These are phyloP conservation scores for Hyphopichia pseudoburtonii DNA, from an alignment of 1,139 yeast species.

Conservation along the genomic window DNA sequence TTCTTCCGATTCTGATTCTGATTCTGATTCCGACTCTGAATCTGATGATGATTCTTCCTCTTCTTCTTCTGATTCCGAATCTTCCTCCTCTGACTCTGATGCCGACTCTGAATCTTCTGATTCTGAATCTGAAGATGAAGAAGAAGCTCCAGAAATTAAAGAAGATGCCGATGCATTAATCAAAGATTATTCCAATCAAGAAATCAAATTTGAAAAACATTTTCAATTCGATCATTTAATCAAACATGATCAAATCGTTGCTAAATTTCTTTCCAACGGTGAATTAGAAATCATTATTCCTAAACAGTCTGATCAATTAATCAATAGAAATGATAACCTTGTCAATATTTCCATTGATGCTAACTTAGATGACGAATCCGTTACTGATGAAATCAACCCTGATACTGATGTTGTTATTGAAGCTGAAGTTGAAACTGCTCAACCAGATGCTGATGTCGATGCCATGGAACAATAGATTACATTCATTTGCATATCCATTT, in stretches of 20 bases:
- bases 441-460: too few species aligned
- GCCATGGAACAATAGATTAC: slow-evolving; percentile 2
- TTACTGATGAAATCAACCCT: slow-evolving; percentile 5
- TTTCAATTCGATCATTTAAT: slow-evolving; percentile 45
- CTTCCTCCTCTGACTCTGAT: slow-evolving; percentile 15
- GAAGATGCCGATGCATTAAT: slow-evolving; percentile 44
- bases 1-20: slow-evolving; percentile 17
- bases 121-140: slow-evolving; percentile 13
- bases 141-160: slow-evolving; percentile 35
- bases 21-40: slow-evolving; percentile 9
- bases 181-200: slow-evolving; percentile 40
- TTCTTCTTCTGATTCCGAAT: slow-evolving; percentile 13
- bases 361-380: slow-evolving; percentile 12
- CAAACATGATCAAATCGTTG: slow-evolving; percentile 40
- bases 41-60: slow-evolving; percentile 11
- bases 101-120: slow-evolving; percentile 14
- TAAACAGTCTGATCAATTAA: slow-evolving; percentile 28
- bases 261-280: slow-evolving; percentile 37
- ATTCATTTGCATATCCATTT: background rate
- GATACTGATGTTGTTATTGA: slow-evolving; percentile 10
- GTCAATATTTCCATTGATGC: slow-evolving; percentile 20
- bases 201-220: slow-evolving; percentile 46
- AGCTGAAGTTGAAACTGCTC: slow-evolving; percentile 10
- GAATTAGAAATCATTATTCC: slow-evolving; percentile 49
- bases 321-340: slow-evolving; percentile 21